Evolutionary conservation across 2,329 filamentous ascomycete genomes (phyloP), one percentile per base, ranked within the genome.

Genomic region (Arthrinium phaeospermum): DNA sequence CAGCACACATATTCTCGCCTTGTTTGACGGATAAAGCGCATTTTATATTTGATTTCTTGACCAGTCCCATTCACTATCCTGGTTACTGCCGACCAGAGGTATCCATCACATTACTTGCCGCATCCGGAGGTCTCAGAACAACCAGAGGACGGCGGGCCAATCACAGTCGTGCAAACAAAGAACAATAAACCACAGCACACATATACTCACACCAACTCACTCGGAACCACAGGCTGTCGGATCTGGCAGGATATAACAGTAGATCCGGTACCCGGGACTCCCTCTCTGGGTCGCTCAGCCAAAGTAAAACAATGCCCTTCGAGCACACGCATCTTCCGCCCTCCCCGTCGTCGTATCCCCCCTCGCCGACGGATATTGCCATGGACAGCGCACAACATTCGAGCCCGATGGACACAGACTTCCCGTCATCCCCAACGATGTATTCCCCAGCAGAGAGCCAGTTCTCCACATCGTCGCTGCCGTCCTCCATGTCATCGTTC

Each of bases 301-400:
- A 64, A n/a, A n/a, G 34, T 14, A 64, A n/a, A 41, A 30, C 27
- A 30, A 64, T 68, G 67, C 67, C 67, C 41, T 47, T 68, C 19
- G 67, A 47, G 67, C 67, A 68, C 27, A 68, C 67, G 8, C 67
- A 47, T 67, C 51, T 71, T 7, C 24, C 67, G 47, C 51, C 64
- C 12, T 46, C 51, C 37, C 53, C 46, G 22, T 69, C 51, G 14
- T 70, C 51, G 14, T 70, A 47, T 67, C 68, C 69, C 34, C 30
- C 49, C n/a, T 49, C 71, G n/a, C 46, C 68, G 30, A 67, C 44
- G 46, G 68, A 69, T 27, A 70, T 72, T 22, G 69, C 68, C 41
- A 67, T 67, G 19, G 71, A 70, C 13, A 49, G 67, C 49, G 27
- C 72, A 72, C 71, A 78, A 80, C 72, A 61, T 3, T 30, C 69